These are phyloP conservation scores for Albophoma yamanashiensis DNA, from an alignment of 2,329 filamentous ascomycete species.

Conservation along the genomic window DNA sequence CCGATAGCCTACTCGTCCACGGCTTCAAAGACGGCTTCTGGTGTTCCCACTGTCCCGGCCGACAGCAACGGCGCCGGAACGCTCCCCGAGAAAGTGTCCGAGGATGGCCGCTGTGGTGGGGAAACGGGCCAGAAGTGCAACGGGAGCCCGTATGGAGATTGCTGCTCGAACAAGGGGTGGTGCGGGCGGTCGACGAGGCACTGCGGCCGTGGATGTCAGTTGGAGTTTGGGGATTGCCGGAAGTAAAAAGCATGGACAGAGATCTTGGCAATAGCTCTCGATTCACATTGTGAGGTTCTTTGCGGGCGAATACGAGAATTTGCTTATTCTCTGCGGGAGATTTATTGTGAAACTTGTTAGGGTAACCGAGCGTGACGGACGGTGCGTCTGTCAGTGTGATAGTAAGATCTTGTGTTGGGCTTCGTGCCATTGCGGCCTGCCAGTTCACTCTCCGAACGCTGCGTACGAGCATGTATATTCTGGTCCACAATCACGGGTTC, in stretches of 20 bases:
- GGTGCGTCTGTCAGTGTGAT: not conserved
- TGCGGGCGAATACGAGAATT: not conserved
- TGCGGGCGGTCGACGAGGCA: slow-evolving; percentile 25
- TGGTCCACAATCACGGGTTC: no score
- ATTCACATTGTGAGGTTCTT: no score
- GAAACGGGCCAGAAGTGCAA: no score
- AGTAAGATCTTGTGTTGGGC: no score
- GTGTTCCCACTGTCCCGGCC: no score
- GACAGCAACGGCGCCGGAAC: no score
- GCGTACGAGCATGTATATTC: no score
- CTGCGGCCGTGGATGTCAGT: slow-evolving; percentile 25
- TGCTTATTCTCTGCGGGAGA: not conserved
- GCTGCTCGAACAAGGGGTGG: slow-evolving; percentile 29
- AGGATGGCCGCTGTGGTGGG: no score
- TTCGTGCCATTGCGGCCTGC: not conserved
- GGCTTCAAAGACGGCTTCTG: no score
- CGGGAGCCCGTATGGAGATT: slow-evolving; percentile 10
- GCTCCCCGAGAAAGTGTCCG: no score
- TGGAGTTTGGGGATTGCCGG: slow-evolving; percentile 15
- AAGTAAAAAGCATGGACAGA: not conserved
- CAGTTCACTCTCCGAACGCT: not conserved
- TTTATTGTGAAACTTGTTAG: not conserved
- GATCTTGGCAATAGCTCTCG: no score
- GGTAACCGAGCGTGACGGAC: not conserved
- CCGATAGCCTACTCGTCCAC: no score